Evolutionary conservation across 192 early-diverging fungal genomes (phyloP), one percentile per base, ranked within the genome.

Genomic region (Coemansia sp.): DNA sequence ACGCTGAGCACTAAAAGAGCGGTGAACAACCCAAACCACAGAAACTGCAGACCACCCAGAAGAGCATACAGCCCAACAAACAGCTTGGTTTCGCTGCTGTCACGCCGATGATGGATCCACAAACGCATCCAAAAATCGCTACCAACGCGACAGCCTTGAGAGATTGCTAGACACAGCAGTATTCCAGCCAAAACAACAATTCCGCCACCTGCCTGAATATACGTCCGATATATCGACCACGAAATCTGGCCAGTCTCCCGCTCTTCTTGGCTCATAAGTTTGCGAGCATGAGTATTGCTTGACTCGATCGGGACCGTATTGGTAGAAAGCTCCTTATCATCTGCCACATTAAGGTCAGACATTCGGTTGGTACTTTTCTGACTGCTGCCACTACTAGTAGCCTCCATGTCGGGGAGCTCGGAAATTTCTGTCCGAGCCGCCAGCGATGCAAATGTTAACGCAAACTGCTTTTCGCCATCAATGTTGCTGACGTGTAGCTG

Each of bases 251-350:
- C 94, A 1, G 86, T 88, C 3, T 77, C 72, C 10, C 89, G 86
- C 67, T 97, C 93, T 65, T 97, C 94, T 23, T 85, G 84, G 50
- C 85, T 79, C 89, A 94, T 96, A 11, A 93, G 75, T 37, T 17
- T 21, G 18, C 56, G 18, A 20, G 11, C 31, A 18, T 36, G 28
- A 15, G 20, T n/a, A 12, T 42, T 26, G 40, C 1, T 14, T 11
- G 40, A 14, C 15, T 44, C 40, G 10, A n/a, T 38, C 20, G 10
- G 14, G 20, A 7, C 20, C 34, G 15, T 46, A 42, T 21, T 28
- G 50, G 15, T 38, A 21, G 21, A 2, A 18, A 9, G 11, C 25
- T 38, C 23, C 11, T 18, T 8, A 20, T 25, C 24, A 12, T 40
- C 47, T 3, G 34, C n/a, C 3, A 3, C 11, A 15, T 18, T 17